Conservation (phyloP, 192 early-diverging fungal genomes). For the Funneliformis mosseae region DNA sequence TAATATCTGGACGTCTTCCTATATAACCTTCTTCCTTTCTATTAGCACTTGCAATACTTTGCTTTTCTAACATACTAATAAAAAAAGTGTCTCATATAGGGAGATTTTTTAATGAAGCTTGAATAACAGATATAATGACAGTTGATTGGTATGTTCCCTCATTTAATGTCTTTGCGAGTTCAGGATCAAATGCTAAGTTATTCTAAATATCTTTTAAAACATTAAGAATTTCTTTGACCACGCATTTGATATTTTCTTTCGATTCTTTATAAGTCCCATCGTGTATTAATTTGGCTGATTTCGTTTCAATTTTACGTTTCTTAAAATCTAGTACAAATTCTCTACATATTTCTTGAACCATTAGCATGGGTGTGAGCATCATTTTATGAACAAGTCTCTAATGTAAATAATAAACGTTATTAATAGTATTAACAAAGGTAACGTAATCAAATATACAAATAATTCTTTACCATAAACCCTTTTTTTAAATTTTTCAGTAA, state of each 20-base stretch:
- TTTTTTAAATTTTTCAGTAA: neutral
- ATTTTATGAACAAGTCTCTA: neutral
- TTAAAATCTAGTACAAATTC: neutral
- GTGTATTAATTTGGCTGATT: neutral
- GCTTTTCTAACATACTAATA: neutral
- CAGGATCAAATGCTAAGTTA: neutral
- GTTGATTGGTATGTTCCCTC: neutral
- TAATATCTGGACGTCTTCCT: neutral
- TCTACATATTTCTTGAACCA: neutral
- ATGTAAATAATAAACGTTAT: neutral
- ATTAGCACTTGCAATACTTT: constrained; percentile 7
- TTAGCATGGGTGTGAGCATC: neutral
- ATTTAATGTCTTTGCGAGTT: neutral
- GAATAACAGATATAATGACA: neutral
- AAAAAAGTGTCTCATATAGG: no score
- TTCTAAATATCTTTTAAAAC: constrained; percentile 9
- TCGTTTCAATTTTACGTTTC: neutral
- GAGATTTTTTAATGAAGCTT: neutral
- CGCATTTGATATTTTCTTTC: neutral
- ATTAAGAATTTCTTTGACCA: neutral
- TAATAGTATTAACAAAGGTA: neutral
- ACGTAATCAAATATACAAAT: no score
- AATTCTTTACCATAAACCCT: neutral
- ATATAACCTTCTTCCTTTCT: neutral
- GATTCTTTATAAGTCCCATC: neutral